Conservation (phyloP, 345 rosid species). For the Anacardium occidentale region DNA sequence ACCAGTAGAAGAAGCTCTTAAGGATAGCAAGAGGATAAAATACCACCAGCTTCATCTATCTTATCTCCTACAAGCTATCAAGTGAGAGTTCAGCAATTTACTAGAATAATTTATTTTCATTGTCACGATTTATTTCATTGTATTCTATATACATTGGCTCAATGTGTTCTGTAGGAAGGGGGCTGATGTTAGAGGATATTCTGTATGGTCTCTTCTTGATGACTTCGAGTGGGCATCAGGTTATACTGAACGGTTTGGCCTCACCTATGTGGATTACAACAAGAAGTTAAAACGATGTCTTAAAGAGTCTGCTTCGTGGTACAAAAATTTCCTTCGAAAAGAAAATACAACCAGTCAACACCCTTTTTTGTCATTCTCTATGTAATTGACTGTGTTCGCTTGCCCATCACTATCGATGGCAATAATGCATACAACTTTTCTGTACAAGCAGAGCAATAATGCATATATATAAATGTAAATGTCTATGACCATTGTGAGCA, state of each 20-base stretch:
- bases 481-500: too few relatives aligned
- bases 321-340: slow-evolving; percentile 30
- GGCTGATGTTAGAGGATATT: slow-evolving; percentile 44
- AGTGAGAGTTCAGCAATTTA: slow-evolving; percentile 32
- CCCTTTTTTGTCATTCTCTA: background rate
- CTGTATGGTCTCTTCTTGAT: slow-evolving; percentile 44
- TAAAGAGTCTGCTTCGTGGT: slow-evolving; percentile 51
- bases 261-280: slow-evolving; percentile 39
- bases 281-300: slow-evolving; percentile 39
- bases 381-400: background rate
- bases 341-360: background rate
- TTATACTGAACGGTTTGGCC: slow-evolving; percentile 39
- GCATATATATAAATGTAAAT: too few relatives aligned
- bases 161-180: slow-evolving; percentile 32
- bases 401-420: too few relatives aligned
- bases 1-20: slow-evolving; percentile 28
- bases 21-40: slow-evolving; percentile 42
- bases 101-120: background rate
- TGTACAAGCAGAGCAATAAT: too few relatives aligned
- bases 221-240: slow-evolving; percentile 46
- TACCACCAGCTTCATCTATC: slow-evolving; percentile 36
- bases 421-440: too few relatives aligned
- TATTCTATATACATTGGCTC: background rate
- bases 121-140: background rate
- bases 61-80: slow-evolving; percentile 35